Conservation (phyloP, 2,329 filamentous ascomycete genomes). For the Sporothrix humicola region DNA sequence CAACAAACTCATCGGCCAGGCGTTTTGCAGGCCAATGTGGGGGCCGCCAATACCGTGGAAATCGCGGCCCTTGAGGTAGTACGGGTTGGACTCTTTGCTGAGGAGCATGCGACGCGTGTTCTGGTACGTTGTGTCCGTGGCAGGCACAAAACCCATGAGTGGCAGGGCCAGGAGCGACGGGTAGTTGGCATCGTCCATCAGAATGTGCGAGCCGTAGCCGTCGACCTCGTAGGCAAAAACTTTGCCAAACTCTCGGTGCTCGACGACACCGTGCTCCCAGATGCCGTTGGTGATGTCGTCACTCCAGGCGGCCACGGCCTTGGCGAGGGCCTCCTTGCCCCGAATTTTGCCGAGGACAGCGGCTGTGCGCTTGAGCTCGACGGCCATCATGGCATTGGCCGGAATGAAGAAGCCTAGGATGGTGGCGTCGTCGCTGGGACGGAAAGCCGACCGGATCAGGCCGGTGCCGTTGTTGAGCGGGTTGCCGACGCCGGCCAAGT, state of each 20-base stretch:
- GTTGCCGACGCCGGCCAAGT: slow-evolving; percentile 83
- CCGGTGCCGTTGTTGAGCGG: slow-evolving; percentile 84
- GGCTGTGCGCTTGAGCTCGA: slow-evolving; percentile 79
- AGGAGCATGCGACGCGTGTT: slow-evolving; percentile 85
- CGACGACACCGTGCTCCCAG: slow-evolving; percentile 81
- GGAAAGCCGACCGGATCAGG: slow-evolving; percentile 87
- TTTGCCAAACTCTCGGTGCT: slow-evolving; percentile 73
- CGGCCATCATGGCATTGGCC: slow-evolving; percentile 93
- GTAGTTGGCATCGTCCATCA: slow-evolving; percentile 92
- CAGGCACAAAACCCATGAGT: slow-evolving; percentile 73
- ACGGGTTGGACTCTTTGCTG: slow-evolving; percentile 79
- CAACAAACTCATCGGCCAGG: slow-evolving; percentile 96
- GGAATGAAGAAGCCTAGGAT: slow-evolving; percentile 95
- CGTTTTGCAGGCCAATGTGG: slow-evolving; percentile 82
- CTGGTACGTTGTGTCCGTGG: slow-evolving; percentile 73
- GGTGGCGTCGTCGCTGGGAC: slow-evolving; percentile 92
- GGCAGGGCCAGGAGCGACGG: slow-evolving; percentile 80
- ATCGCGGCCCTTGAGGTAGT: slow-evolving; percentile 75
- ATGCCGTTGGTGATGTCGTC: slow-evolving; percentile 74
- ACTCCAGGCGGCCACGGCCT: slow-evolving; percentile 63
- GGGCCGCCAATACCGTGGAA: slow-evolving; percentile 88
- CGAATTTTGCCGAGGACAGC: slow-evolving; percentile 65
- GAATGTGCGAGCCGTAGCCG: slow-evolving; percentile 78
- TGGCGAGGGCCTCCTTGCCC: slow-evolving; percentile 49
- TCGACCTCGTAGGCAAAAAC: slow-evolving; percentile 91